Conservation (phyloP, 306 rosid species). For the Lathyrus sativus region DNA sequence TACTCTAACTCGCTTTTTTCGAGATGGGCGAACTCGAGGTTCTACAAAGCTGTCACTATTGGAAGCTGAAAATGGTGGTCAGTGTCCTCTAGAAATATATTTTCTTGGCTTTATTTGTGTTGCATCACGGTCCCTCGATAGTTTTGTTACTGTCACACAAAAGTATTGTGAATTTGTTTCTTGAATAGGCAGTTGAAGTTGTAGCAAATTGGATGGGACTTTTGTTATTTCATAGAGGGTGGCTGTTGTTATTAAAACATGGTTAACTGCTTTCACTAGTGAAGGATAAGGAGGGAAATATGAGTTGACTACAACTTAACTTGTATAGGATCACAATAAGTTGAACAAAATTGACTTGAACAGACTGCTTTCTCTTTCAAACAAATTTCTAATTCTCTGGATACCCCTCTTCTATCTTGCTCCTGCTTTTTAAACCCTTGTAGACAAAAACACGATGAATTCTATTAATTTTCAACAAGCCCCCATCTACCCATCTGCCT, state of each 20-base stretch:
- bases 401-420: neutral
- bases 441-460: no score
- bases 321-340: slow-evolving; percentile 18
- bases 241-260: neutral
- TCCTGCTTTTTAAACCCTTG: slow-evolving; percentile 13
- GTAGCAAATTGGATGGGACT: slow-evolving; percentile 10
- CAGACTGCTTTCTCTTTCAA: neutral
- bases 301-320: slow-evolving; percentile 11
- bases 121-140: slow-evolving; percentile 15
- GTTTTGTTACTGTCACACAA: neutral
- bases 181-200: slow-evolving; percentile 18
- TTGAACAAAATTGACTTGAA: slow-evolving; percentile 16
- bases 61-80: slow-evolving; percentile 56
- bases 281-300: neutral
- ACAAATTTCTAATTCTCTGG: neutral
- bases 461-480: no score
- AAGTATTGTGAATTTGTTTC: slow-evolving; percentile 16
- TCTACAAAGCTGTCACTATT: slow-evolving; percentile 60
- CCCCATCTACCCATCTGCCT: slow-evolving; percentile 1
- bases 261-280: neutral
- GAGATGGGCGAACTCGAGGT: slow-evolving; percentile 58
- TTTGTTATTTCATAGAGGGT: slow-evolving; percentile 22
- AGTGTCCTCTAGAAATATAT: slow-evolving; percentile 39
- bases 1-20: slow-evolving; percentile 82
- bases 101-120: slow-evolving; percentile 19